Evolutionary conservation across 2,329 filamentous ascomycete species (phyloP).

Genomic region (Fusarium miscanthi): DNA sequence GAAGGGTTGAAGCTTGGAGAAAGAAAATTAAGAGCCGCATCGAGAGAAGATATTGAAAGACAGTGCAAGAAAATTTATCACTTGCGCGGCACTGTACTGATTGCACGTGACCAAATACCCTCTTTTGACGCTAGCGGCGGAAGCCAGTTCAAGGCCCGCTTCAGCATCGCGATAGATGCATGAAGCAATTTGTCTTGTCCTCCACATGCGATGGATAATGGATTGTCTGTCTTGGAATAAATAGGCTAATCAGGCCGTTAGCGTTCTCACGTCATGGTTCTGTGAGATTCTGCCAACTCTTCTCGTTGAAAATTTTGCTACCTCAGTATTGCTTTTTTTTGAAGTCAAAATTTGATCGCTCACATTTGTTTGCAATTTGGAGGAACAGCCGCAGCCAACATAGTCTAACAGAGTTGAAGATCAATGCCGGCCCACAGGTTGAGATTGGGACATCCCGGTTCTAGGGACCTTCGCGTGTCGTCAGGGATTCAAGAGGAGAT

Average conservation of each 20-base stretch:
- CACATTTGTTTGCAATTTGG: not conserved
- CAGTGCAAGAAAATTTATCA: constrained; percentile 49
- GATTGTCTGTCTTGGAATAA: constrained; percentile 17
- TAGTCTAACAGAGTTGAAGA: not conserved
- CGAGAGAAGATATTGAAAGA: constrained; percentile 48
- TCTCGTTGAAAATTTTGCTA: not conserved
- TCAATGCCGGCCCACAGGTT: constrained; percentile 9
- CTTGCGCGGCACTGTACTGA: constrained; percentile 39
- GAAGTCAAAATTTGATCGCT: not conserved
- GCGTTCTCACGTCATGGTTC: constrained; percentile 16
- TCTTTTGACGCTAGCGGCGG: constrained; percentile 34
- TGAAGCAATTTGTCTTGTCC: constrained; percentile 33
- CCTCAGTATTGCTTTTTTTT: not conserved
- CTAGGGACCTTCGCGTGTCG: constrained; percentile 36
- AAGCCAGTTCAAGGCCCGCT: constrained; percentile 18
- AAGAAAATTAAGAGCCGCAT: constrained; percentile 34
- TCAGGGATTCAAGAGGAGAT: constrained; percentile 18
- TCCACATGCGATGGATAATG: constrained; percentile 2
- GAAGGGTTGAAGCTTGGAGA: constrained; percentile 29
- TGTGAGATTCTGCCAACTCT: not conserved
- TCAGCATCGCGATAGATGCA: constrained; percentile 45
- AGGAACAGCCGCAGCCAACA: not conserved
- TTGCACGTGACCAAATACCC: constrained; percentile 41
- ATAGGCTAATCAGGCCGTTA: constrained; percentile 12
- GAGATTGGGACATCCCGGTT: constrained; percentile 28